Conservation (phyloP, 2,329 filamentous ascomycete species). For the Tothia fuscella region DNA sequence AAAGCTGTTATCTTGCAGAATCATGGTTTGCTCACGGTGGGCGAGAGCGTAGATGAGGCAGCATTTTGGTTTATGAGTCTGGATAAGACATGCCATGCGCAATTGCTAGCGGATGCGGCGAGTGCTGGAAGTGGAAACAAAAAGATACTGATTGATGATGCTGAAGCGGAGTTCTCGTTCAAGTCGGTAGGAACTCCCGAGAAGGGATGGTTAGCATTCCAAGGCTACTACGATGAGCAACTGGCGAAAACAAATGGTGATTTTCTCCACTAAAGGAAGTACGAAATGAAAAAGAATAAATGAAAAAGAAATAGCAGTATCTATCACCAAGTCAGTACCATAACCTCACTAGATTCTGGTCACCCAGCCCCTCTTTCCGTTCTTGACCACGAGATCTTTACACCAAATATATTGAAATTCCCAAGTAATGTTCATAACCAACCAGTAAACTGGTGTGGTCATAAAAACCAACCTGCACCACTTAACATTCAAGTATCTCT, state of each 20-base stretch:
- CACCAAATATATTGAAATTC: too few relatives aligned
- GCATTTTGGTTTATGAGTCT: slow-evolving; percentile 35
- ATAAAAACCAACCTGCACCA: too few relatives aligned
- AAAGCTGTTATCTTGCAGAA: slow-evolving; percentile 29
- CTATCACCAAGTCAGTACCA: too few relatives aligned
- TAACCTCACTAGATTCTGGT: too few relatives aligned
- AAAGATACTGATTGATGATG: slow-evolving; percentile 29
- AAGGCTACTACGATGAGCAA: slow-evolving; percentile 43
- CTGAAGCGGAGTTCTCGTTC: slow-evolving; percentile 28
- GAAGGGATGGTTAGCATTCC: slow-evolving; percentile 43
- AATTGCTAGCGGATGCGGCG: slow-evolving; percentile 32
- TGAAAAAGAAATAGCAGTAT: neutral
- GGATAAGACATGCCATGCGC: slow-evolving; percentile 35
- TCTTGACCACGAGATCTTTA: too few relatives aligned
- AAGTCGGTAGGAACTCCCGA: slow-evolving; percentile 33
- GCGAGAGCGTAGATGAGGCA: slow-evolving; percentile 30
- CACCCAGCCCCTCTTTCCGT: too few relatives aligned
- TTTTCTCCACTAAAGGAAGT: slow-evolving; percentile 33
- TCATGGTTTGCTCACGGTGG: slow-evolving; percentile 28
- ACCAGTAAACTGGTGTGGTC: too few relatives aligned
- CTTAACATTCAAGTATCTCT: too few relatives aligned
- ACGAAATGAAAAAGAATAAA: neutral
- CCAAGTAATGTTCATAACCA: too few relatives aligned
- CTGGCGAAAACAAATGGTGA: slow-evolving; percentile 37
- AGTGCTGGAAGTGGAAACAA: slow-evolving; percentile 26